A percentile compares a stretch with the other conserved stretches of the same genome.
Evolutionary conservation across 768 basidiomycete species (phyloP).

Genomic region (Nidularia pulvinata): DNA sequence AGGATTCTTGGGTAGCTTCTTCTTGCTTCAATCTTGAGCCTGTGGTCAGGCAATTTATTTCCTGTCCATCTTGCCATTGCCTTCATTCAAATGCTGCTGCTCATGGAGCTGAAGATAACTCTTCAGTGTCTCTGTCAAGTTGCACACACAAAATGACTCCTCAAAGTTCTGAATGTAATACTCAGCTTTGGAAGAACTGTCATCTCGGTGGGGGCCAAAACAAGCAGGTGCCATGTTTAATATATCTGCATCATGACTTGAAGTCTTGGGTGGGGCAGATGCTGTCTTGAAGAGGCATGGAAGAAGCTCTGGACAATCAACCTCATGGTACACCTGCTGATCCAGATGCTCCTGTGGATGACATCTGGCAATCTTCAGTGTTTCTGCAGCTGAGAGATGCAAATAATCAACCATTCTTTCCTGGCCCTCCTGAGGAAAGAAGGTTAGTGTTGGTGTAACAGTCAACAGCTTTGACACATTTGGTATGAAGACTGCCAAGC

Average conservation of each 20-base stretch:
- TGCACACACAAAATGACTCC: conserved; percentile 8
- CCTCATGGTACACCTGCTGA: not conserved
- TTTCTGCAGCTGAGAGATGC: conserved; percentile 13
- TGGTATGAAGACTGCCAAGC: conserved; percentile 18
- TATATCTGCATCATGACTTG: conserved; percentile 16
- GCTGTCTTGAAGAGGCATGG: conserved; percentile 19
- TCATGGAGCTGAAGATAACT: not conserved
- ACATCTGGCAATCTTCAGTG: conserved; percentile 15
- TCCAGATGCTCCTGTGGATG: conserved; percentile 2
- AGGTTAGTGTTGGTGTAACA: conserved; percentile 16
- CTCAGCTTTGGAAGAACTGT: conserved; percentile 11
- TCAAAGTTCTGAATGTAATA: conserved; percentile 8
- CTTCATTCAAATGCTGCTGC: conserved; percentile 10
- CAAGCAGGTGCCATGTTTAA: conserved; percentile 4
- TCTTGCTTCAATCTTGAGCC: conserved; percentile 17
- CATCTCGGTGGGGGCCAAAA: not conserved
- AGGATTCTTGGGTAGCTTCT: conserved; percentile 14
- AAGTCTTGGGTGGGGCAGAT: conserved; percentile 21
- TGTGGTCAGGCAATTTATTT: conserved; percentile 9
- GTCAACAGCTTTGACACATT: conserved; percentile 25
- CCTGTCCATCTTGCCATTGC: conserved; percentile 18
- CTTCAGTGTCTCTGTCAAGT: not conserved
- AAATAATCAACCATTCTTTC: conserved; percentile 15
- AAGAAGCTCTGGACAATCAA: conserved; percentile 14
- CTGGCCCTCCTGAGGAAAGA: conserved; percentile 9